Evolutionary conservation across 805 yeast species (phyloP).

Genomic region (Isabelozyma pseudorhagii): DNA sequence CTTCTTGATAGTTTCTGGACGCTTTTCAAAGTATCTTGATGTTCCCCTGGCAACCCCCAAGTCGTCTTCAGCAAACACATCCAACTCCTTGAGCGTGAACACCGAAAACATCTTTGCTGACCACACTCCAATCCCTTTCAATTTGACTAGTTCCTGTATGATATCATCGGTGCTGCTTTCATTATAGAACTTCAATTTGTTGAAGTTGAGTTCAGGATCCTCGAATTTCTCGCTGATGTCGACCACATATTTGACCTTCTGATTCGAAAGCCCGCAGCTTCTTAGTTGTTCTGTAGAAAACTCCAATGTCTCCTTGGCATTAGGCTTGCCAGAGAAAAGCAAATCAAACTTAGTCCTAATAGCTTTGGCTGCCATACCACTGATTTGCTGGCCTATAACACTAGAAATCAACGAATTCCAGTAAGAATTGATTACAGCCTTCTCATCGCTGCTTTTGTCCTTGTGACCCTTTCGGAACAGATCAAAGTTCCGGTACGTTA

Average conservation of each 20-base stretch:
- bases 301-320: slow-evolving; percentile 45
- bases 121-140: slow-evolving; percentile 84
- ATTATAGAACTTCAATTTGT: slow-evolving; percentile 34
- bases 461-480: slow-evolving; percentile 10
- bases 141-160: slow-evolving; percentile 42
- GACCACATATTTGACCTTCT: slow-evolving; percentile 63
- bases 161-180: slow-evolving; percentile 43
- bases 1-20: slow-evolving; percentile 48
- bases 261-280: slow-evolving; percentile 62
- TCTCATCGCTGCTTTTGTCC: neutral
- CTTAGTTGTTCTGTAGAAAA: slow-evolving; percentile 49
- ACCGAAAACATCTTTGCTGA: slow-evolving; percentile 83
- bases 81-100: slow-evolving; percentile 62
- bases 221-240: slow-evolving; percentile 53
- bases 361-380: slow-evolving; percentile 76
- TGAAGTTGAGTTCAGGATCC: slow-evolving; percentile 29
- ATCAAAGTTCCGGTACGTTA: slow-evolving; percentile 26
- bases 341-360: slow-evolving; percentile 48
- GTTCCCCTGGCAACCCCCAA: slow-evolving; percentile 84
- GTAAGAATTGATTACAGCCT: slow-evolving; percentile 19
- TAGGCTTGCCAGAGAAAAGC: slow-evolving; percentile 43
- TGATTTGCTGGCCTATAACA: slow-evolving; percentile 70
- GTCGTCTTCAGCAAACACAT: slow-evolving; percentile 76
- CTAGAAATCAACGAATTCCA: slow-evolving; percentile 37
- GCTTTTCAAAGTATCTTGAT: slow-evolving; percentile 53